These are phyloP conservation scores for Auxenochlorella pyrenoidosa DNA, from an alignment of 139 green algal species.

Conservation along the genomic window DNA sequence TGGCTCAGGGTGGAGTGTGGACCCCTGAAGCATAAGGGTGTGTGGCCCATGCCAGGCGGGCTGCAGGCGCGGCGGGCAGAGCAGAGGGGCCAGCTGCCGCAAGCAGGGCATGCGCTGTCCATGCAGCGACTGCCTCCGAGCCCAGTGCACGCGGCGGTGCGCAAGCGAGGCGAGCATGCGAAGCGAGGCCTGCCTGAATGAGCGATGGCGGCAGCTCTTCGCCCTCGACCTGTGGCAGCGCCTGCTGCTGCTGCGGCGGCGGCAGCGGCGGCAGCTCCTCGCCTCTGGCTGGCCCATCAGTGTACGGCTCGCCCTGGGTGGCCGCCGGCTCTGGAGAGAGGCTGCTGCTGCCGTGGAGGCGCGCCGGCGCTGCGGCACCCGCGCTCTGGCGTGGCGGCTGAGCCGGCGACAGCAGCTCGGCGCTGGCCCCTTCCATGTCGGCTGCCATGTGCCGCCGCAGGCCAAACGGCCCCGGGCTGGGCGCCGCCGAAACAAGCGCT, in stretches of 20 bases:
- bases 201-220: constrained; percentile 28
- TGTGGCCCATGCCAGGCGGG: no score
- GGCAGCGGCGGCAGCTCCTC: background rate
- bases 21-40: no score
- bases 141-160: background rate
- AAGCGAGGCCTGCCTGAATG: background rate
- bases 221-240: background rate
- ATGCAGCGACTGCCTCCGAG: no score
- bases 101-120: no score
- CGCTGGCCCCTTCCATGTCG: background rate
- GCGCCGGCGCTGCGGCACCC: no score
- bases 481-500: background rate
- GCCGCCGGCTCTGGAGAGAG: background rate
- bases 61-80: background rate
- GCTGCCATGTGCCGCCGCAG: background rate
- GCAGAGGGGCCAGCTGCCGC: no score
- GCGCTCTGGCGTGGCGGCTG: background rate
- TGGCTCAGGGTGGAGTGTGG: background rate
- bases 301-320: background rate
- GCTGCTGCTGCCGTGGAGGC: background rate
- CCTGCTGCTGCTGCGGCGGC: background rate
- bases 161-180: background rate
- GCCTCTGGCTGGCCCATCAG: background rate
- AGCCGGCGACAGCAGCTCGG: background rate
- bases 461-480: constrained; percentile 11